Evolutionary conservation across 208 protist genomes (phyloP).

Genomic region (Crithidia sp.): DNA sequence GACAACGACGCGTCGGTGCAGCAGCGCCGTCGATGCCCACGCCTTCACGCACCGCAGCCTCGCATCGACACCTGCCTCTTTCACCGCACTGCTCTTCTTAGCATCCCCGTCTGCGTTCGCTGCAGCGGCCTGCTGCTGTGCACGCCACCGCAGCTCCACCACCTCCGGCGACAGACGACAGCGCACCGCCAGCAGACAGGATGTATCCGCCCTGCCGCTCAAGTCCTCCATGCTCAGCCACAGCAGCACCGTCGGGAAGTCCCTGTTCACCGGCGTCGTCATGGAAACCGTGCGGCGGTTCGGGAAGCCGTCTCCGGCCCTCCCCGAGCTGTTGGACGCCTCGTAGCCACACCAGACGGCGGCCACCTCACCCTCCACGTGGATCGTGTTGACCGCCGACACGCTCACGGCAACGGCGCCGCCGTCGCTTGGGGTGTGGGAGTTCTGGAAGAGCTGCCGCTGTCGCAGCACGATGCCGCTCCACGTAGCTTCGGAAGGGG

Average conservation of each 20-base stretch:
- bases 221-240: constrained; percentile 36
- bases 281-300: constrained; percentile 17
- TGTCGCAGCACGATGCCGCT: constrained; percentile 9
- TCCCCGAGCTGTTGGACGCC: constrained; percentile 17
- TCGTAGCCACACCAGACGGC: constrained; percentile 44
- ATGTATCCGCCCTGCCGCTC: neutral
- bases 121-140: neutral
- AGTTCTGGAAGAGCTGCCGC: constrained; percentile 18
- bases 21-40: constrained; percentile 23
- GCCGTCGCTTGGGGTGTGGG: constrained; percentile 13
- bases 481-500: neutral
- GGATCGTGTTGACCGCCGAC: constrained; percentile 35
- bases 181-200: constrained; percentile 42
- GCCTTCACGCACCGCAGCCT: constrained; percentile 26
- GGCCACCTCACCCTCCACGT: constrained; percentile 59
- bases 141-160: constrained; percentile 17
- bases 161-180: constrained; percentile 37
- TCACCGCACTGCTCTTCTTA: neutral
- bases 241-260: constrained; percentile 42
- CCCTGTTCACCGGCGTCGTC: neutral
- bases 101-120: neutral
- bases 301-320: neutral
- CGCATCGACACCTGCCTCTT: neutral
- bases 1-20: constrained; percentile 42
- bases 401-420: constrained; percentile 5